Evolutionary conservation across 441 rosid species (phyloP), one percentile per base, ranked within the genome.

Genomic region (Geranium incanum): DNA sequence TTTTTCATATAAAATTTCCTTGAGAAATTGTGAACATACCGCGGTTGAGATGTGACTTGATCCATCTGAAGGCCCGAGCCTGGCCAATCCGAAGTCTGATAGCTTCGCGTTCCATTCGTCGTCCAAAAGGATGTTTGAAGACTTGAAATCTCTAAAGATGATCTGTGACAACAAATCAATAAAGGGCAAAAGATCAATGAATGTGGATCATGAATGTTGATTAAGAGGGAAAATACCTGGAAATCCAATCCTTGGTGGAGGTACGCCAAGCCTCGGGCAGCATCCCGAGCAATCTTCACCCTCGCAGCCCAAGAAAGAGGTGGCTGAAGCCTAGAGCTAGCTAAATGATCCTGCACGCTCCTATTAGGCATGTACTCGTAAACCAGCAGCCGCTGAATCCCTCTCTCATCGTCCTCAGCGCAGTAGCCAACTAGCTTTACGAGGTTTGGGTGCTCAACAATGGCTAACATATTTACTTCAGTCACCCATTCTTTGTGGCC

Each of bases 51-150:
- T 93, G 80, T 93, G 98, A 36, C 97, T 93, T 69, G 86, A 77
- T 76, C 98, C 97, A 76, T 89, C 93, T 23, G 84, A 9, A 71
- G 96, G 98, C 67, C 98, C 98, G 75, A 91, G 81, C 75, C 98
- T 86, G 55, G 96, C 98, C 80, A 93, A 78, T 70, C 98, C 97
- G 69, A 91, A 93, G 80, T 93, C 98, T 28, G 98, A 93, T 43
- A 93, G 83, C 84, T 89, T 93, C n/a, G 98, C 95, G 66, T 86
- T 93, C 97, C 96, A 91, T 39, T 89, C 82, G 64, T 86, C 96
- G 57, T 91, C 96, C 45, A 89, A 80, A 71, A 93, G 93, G 71
- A 93, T 88, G 78, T 93, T 93, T 0, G 97, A 93, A 8, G 98
- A 89, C 75, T 93, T 93, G 76, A 91, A 91, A 80, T 91, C 97